Evolutionary conservation across 202 grass and related monocot genomes (phyloP).

Genomic region (Schoenoplectus triqueter): DNA sequence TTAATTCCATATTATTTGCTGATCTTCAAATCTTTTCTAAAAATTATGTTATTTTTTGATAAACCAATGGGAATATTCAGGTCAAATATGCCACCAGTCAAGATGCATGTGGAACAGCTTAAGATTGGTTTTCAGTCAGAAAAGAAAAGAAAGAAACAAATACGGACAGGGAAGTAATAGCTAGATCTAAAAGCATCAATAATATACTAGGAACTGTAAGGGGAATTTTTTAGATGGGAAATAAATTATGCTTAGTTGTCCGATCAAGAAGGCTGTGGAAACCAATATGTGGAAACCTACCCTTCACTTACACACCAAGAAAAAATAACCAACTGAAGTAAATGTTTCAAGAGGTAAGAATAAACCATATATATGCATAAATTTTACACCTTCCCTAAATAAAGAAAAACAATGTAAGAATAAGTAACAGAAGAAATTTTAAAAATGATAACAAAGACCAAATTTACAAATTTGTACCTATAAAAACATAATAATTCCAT

Average conservation of each 20-base stretch:
- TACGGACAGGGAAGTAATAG: neutral
- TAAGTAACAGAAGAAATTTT: no score
- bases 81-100: slow-evolving; percentile 24
- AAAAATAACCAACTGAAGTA: slow-evolving; percentile 9
- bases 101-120: slow-evolving; percentile 32
- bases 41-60: neutral
- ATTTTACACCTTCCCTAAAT: neutral
- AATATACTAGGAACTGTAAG: neutral
- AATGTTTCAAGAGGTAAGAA: neutral
- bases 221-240: slow-evolving; percentile 9
- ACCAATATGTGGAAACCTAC: neutral
- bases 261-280: neutral
- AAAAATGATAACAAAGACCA: neutral
- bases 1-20: neutral
- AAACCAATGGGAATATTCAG: slow-evolving; percentile 27
- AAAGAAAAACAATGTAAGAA: neutral
- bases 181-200: neutral
- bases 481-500: neutral
- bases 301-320: neutral
- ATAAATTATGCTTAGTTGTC: neutral
- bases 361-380: neutral
- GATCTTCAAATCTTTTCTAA: neutral
- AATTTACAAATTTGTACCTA: neutral
- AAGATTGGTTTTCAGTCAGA: slow-evolving; percentile 3
- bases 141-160: slow-evolving; percentile 17